Base-by-base conservation (phyloP, 257 asterid genomes). In the Voacanga thouarsii region DNA sequence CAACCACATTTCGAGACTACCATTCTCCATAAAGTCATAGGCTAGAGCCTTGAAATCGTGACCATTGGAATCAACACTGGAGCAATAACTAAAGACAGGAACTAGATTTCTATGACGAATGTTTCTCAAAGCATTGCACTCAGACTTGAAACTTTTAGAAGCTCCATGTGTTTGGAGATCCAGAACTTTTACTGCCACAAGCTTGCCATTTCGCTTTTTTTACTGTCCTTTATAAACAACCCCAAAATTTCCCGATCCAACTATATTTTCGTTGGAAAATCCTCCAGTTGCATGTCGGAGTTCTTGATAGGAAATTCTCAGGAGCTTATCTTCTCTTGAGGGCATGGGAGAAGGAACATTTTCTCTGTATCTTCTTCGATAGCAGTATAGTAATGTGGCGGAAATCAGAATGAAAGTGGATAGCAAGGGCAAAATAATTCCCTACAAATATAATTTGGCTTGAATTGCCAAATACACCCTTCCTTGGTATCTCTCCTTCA, bases 151-250 rank as follows among this genome's bases (percentile, higher is more conserved):
- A 60, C 84, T 84, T 37, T 76, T 84, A 4, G 84, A 72, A 23
- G 84, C 84, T 30, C 87, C 83, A 45, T 26, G 44, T 10, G 60
- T 39, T 4, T 77, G 41, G 0, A 83, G 77, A 18, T 83, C 63
- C 18, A 84, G 74, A 19, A 84, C 90, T 59, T 84, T 82, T 6
- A 87, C 78, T 9, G 89, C 86, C 4, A 85, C 79, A 43, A 45
- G 7, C 2, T 44, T 55, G 33, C 67, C 15, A 0, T 30, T 80
- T 43, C 77, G 71, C 3, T 26, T 30, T 12, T 64, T 65, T 0
- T 84, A 77, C 37, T 33, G 37, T 33, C 37, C 37, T 33, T 33
- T 33, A 33, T 84, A 87, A 19, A 85, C 87, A 18, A 51, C 49
- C 16, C 83, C 83, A 55, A 76, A 72, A 45, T 75, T 77, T 28